Evolutionary conservation across 164 flowering plant genomes (phyloP).

Genomic region (Piper longum): DNA sequence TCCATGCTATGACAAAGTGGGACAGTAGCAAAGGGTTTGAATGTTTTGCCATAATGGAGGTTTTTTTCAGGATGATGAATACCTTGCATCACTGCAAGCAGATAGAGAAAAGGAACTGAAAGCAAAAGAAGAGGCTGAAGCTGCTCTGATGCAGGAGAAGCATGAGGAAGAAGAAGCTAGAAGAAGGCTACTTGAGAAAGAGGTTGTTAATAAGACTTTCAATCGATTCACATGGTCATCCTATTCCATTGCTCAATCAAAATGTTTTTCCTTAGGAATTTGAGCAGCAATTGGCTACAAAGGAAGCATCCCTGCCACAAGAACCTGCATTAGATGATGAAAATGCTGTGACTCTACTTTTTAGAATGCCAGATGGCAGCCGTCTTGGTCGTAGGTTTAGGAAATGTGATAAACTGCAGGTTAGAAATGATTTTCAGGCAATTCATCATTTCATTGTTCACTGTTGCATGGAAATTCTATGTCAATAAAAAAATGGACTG

Average conservation of each 20-base stretch:
- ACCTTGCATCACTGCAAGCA: constrained; percentile 83
- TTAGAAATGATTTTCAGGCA: constrained; percentile 9
- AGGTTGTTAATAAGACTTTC: constrained; percentile 26
- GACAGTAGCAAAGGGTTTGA: not conserved
- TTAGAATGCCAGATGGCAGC: constrained; percentile 91
- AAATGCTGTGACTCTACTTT: constrained; percentile 67
- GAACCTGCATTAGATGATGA: constrained; percentile 74
- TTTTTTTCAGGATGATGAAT: constrained; percentile 74
- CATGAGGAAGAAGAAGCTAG: constrained; percentile 49
- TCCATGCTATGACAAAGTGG: not conserved
- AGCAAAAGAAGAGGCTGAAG: constrained; percentile 63
- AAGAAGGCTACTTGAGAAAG: constrained; percentile 58
- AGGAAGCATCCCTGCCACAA: constrained; percentile 75
- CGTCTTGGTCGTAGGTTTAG: constrained; percentile 83
- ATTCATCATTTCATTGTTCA: not conserved
- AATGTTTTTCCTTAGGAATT: constrained; percentile 41
- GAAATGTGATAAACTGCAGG: constrained; percentile 73
- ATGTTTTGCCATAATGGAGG: not conserved
- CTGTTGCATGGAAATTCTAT: not conserved
- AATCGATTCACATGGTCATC: not conserved
- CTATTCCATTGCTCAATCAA: not conserved
- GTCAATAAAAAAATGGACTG: not conserved
- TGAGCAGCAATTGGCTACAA: constrained; percentile 64
- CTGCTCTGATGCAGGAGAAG: constrained; percentile 58
- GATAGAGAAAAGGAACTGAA: constrained; percentile 81